Base-by-base conservation (phyloP, 2,329 filamentous ascomycete genomes). In the Emergomyces pasteurianus region DNA sequence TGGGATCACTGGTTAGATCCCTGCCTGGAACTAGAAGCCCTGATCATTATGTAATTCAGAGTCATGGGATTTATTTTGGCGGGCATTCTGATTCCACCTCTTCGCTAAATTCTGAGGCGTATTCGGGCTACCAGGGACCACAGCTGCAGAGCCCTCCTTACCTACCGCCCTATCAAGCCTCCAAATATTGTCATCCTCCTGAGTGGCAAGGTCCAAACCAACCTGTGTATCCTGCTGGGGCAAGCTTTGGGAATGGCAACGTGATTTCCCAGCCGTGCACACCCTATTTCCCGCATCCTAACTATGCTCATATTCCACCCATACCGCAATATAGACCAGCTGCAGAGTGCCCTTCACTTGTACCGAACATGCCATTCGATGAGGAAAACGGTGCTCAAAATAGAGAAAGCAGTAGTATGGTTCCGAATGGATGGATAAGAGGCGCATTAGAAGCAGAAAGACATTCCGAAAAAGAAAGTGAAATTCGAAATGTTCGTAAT, bases 61-160 rank as follows among this genome's bases (percentile, higher is more conserved):
- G 54, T 18, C 54, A 57, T 46, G 54, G 54, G 38, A 57, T 57
- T 31, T 42, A 57, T 28, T 57, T 57, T 57, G 54, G 54, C 23
- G 16, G 23, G 6, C 16, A 12, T 23, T 57, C 36, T 10, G 38
- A 43, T 28, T 57, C 54, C 14, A n/a, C 2, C 9, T n/a, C 38
- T 31, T 43, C 54, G 12, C n/a, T 38, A 4, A 21, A 18, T 46
- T 57, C 54, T n/a, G 38, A 28, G 16, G 18, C 54, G 14, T 34
- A n/a, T 14, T 12, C 54, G 28, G 54, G 16, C 54, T 46, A 57
- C 16, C 54, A 46, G 21, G 54, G 21, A 57, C 38, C 23, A 18
- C 36, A 16, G 26, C 57, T 36, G n/a, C 43, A 36, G 6, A 49
- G 7, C 8, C n/a, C 57, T 16, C 26, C 5, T 21, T 50, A 36